Base-by-base conservation (phyloP, 768 basidiomycete species). In the Suillus fuscotomentosus region DNA sequence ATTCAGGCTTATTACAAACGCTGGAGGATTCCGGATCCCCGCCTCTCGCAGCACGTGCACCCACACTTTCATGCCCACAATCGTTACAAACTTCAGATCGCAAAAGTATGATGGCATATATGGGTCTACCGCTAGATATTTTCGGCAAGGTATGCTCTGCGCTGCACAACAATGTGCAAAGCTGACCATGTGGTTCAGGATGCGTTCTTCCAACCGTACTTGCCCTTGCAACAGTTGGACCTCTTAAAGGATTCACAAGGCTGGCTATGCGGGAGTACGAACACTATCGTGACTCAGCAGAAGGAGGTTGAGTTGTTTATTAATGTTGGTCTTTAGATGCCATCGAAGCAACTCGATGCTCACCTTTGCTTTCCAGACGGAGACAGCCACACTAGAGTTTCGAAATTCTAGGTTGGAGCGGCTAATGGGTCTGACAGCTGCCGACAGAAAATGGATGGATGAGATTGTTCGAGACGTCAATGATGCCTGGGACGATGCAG, bases 391-490 rank as follows among this genome's bases (percentile, higher is more conserved):
- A 3, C 86, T 99, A 64, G 96, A 98, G 70, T 95, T 97, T 79
- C 83, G 90, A 47, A 89, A 98, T 73, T 85, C 88, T 4, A 88
- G 83, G 71, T 72, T 97, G 7, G 95, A 97, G 68, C 84, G 91
- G 36, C 80, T 89, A 41, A 86, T 90, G 24, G 87, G 85, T 6
- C 78, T 99, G 68, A 98, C 97, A 2, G 82, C 97, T 0, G 94
- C 96, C 1, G 97, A 99, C 75, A 81, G 97, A 64, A 96, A 93
- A 75, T 99, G 97, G 97, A 94, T 99, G 85, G 96, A 99, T 71
- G 95, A 97, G 69, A 88, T 97, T 63, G 85, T 96, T 47, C 86
- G 83, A 61, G 93, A 94, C 66, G 94, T 97, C 13, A 93, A 93
- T 66, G 88, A 91, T 60, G 84, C 84, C 9, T 96, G 90, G 90